These are phyloP conservation scores for Periconia macrospinosa DNA, from an alignment of 2,329 filamentous ascomycete genomes.

Conservation along the genomic window DNA sequence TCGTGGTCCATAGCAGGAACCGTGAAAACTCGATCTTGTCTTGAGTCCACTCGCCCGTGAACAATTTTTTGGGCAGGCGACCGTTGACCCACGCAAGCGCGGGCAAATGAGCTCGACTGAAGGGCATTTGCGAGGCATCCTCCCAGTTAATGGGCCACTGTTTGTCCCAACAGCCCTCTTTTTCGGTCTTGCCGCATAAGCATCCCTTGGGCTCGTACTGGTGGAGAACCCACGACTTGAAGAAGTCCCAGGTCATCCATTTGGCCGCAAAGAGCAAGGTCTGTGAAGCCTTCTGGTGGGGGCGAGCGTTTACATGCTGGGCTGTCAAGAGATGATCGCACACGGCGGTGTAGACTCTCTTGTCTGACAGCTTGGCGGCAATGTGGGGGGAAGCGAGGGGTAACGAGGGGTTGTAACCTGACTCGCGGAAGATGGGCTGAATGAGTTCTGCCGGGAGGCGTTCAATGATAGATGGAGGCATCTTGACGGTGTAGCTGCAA, in stretches of 20 bases:
- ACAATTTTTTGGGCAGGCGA: constrained; percentile 32
- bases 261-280: constrained; percentile 27
- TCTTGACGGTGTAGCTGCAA: constrained; percentile 2
- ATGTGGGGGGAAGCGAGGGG: constrained; percentile 44
- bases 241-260: constrained; percentile 41
- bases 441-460: constrained; percentile 54
- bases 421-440: constrained; percentile 56
- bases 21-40: constrained; percentile 34
- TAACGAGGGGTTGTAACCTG: constrained; percentile 47
- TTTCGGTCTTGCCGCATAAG: constrained; percentile 24
- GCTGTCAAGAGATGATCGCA: constrained; percentile 28
- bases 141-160: constrained; percentile 36
- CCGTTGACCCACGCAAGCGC: constrained; percentile 29
- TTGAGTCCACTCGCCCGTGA: constrained; percentile 28
- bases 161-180: constrained; percentile 28
- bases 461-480: constrained; percentile 43
- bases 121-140: constrained; percentile 30
- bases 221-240: constrained; percentile 24
- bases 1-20: constrained; percentile 34
- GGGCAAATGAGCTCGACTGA: constrained; percentile 30
- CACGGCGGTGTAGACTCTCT: constrained; percentile 23
- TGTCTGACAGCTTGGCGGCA: constrained; percentile 31
- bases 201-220: constrained; percentile 26
- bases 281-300: constrained; percentile 20
- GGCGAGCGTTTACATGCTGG: constrained; percentile 8